A percentile compares a stretch with the other conserved stretches of the same genome.
These are phyloP conservation scores for Ustilago trichophora DNA, from an alignment of 1,284 basidiomycete species.

Conservation along the genomic window DNA sequence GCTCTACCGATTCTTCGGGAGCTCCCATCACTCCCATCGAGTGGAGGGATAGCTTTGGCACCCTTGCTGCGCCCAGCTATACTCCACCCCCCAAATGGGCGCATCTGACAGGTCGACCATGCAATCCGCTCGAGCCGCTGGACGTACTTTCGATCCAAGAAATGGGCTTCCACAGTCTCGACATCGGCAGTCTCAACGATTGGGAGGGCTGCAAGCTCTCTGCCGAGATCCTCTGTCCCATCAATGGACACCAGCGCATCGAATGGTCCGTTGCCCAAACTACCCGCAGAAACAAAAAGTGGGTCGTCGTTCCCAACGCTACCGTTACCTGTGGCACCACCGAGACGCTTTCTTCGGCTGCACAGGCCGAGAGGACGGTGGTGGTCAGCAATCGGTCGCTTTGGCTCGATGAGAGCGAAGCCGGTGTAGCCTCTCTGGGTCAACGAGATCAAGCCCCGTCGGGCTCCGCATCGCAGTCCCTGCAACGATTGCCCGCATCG, in stretches of 20 bases:
- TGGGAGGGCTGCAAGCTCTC: slow-evolving; percentile 56
- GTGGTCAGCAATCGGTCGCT: slow-evolving; percentile 48
- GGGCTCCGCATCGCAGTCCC: not conserved
- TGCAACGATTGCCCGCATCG: not conserved
- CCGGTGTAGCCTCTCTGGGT: not conserved
- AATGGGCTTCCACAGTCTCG: slow-evolving; percentile 58
- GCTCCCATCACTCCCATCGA: slow-evolving; percentile 29
- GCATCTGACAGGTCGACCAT: slow-evolving; percentile 17
- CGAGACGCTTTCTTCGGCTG: slow-evolving; percentile 1
- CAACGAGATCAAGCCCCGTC: not conserved
- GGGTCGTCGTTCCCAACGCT: slow-evolving; percentile 51
- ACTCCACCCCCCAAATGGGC: slow-evolving; percentile 23
- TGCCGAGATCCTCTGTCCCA: slow-evolving; percentile 41
- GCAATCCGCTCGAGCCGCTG: slow-evolving; percentile 51
- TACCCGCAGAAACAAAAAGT: slow-evolving; percentile 48
- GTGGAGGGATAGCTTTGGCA: slow-evolving; percentile 37
- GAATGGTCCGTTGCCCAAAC: slow-evolving; percentile 52
- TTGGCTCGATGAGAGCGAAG: slow-evolving; percentile 18
- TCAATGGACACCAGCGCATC: slow-evolving; percentile 31
- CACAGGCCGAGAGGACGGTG: slow-evolving; percentile 46
- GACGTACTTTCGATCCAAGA: slow-evolving; percentile 60
- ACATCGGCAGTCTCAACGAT: slow-evolving; percentile 56
- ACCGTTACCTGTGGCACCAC: slow-evolving; percentile 15
- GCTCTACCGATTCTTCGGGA: slow-evolving; percentile 25
- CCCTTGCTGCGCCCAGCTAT: not conserved